These are phyloP conservation scores for Cylindricascospora bacillispora DNA, from an alignment of 1,139 yeast species.

Conservation along the genomic window DNA sequence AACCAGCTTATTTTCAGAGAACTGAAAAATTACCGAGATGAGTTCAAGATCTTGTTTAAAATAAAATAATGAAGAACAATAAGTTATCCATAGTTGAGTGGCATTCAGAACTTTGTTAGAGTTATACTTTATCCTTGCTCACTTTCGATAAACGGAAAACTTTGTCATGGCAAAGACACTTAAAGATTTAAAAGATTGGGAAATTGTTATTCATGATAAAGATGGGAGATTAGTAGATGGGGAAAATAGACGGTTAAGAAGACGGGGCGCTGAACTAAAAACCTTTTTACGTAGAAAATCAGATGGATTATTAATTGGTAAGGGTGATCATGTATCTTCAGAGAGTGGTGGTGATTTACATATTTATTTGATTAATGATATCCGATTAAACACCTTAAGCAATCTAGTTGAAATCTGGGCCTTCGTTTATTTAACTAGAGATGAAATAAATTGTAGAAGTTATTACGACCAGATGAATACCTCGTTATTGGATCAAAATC, in stretches of 20 bases:
- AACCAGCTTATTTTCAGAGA: no score
- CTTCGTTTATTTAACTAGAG: constrained; percentile 17
- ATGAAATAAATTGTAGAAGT: constrained; percentile 14
- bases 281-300: no score
- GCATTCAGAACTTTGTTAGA: no score
- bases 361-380: constrained; percentile 19
- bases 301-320: constrained; percentile 13
- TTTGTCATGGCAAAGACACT: constrained; percentile 20
- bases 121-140: no score
- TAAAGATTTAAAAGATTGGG: constrained; percentile 21
- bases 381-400: constrained; percentile 20
- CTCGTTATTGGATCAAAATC: neutral
- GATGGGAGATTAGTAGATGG: constrained; percentile 16
- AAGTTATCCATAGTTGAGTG: no score
- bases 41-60: no score
- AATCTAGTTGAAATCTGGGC: constrained; percentile 23
- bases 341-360: constrained; percentile 11
- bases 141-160: no score
- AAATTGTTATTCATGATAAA: constrained; percentile 19
- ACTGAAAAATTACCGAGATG: no score
- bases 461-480: neutral
- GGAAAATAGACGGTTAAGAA: constrained; percentile 10
- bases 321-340: constrained; percentile 20
- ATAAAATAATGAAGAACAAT: no score
- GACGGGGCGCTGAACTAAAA: constrained; percentile 12